Evolutionary conservation across 2,329 filamentous ascomycete genomes (phyloP).

Genomic region (Cladophialophora immunda): DNA sequence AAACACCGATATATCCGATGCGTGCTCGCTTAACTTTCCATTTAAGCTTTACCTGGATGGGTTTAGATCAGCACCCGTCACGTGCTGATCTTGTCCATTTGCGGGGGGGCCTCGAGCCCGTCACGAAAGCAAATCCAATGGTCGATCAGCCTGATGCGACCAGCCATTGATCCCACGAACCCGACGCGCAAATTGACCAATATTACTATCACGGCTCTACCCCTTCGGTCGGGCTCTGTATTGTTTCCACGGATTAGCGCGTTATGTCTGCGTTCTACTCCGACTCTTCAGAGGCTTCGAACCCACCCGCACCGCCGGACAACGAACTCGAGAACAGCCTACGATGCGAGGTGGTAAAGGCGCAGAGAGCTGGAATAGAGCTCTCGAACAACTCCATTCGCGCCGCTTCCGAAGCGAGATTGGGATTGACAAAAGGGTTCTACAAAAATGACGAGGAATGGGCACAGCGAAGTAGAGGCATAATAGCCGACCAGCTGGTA

Average conservation of each 20-base stretch:
- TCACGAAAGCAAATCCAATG: slow-evolving; percentile 9
- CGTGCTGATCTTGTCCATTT: slow-evolving; percentile 11
- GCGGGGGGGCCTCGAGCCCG: slow-evolving; percentile 15
- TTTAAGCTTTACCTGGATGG: background rate
- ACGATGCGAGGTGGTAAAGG: slow-evolving; percentile 48
- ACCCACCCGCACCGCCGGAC: slow-evolving; percentile 44
- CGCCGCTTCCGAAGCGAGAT: slow-evolving; percentile 58
- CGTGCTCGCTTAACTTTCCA: background rate
- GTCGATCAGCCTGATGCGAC: background rate
- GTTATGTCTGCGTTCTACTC: slow-evolving; percentile 41
- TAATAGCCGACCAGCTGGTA: slow-evolving; percentile 64
- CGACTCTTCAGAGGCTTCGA: slow-evolving; percentile 42
- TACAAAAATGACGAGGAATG: slow-evolving; percentile 63
- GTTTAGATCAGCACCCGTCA: background rate
- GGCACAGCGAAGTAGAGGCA: slow-evolving; percentile 63
- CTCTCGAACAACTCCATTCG: slow-evolving; percentile 67
- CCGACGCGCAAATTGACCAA: no score
- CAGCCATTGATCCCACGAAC: background rate
- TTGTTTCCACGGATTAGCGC: background rate
- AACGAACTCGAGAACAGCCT: slow-evolving; percentile 49
- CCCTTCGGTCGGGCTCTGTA: background rate
- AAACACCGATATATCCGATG: slow-evolving; percentile 5
- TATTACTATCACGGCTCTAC: background rate
- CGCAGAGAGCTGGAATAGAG: slow-evolving; percentile 54
- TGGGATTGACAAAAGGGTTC: slow-evolving; percentile 63